These are phyloP conservation scores for Chloranthus sessilifolius DNA, from an alignment of 164 flowering plant species.

Conservation along the genomic window DNA sequence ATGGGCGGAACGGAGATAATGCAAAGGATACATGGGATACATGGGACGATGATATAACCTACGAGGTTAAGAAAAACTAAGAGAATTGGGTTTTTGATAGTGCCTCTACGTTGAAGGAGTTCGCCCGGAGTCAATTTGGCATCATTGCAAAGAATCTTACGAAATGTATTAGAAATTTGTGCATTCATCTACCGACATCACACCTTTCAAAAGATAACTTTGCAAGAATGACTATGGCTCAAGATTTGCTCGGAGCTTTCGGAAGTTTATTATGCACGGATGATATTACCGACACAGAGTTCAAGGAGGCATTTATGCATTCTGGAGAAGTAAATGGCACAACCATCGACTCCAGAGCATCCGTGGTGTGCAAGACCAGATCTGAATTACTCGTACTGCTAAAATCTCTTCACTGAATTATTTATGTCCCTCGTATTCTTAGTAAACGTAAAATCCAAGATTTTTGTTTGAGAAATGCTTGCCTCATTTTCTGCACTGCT, in stretches of 20 bases:
- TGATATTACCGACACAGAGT: conserved; percentile 23
- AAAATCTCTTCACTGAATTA: conserved; percentile 17
- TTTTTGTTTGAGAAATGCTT: conserved; percentile 22
- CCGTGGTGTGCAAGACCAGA: not conserved
- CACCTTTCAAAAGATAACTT: conserved; percentile 20
- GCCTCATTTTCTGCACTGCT: conserved; percentile 42
- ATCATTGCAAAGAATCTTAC: conserved; percentile 10
- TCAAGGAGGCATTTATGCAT: conserved; percentile 33
- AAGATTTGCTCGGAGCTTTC: conserved; percentile 27
- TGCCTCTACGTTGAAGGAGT: too few species aligned
- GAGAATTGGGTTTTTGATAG: too few species aligned
- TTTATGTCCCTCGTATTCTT: conserved; percentile 24
- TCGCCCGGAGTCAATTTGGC: not conserved
- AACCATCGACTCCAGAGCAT: not conserved
- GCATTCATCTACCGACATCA: conserved; percentile 39
- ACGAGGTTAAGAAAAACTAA: too few species aligned
- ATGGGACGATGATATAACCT: too few species aligned
- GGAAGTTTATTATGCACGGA: conserved; percentile 22
- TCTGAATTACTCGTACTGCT: conserved; percentile 24
- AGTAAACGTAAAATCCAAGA: conserved; percentile 11
- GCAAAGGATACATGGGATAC: too few species aligned
- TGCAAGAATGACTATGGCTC: conserved; percentile 17
- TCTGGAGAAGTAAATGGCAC: conserved; percentile 3
- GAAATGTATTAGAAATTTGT: conserved; percentile 29
- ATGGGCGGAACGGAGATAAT: not conserved